Conservation (phyloP, 202 grass and related monocot species). For the Sporobolus alterniflorus region DNA sequence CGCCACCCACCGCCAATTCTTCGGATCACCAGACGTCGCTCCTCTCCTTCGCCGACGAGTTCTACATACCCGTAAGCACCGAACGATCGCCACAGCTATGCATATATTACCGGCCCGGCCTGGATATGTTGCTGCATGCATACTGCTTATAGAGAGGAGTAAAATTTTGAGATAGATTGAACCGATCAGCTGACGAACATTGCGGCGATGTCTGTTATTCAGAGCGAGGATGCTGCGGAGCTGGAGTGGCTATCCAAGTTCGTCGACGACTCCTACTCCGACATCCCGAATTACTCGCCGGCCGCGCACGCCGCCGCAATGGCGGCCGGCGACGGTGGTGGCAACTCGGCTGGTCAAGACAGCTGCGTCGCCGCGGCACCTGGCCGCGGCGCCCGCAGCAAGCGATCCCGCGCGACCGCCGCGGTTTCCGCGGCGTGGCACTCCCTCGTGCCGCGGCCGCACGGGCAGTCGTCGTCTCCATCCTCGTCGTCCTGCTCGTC, state of each 20-base stretch:
- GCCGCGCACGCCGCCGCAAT: conserved; percentile 58
- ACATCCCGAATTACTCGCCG: conserved; percentile 71
- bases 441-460: conserved; percentile 56
- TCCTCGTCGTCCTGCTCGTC: conserved; percentile 88
- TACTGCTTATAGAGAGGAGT: too few species aligned
- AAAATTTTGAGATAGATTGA: background rate
- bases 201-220: conserved; percentile 16
- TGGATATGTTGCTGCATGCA: background rate
- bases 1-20: conserved; percentile 50
- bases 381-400: conserved; percentile 77
- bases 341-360: conserved; percentile 45
- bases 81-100: background rate
- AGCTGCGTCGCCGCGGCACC: conserved; percentile 39
- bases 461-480: conserved; percentile 60
- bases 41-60: conserved; percentile 83
- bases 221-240: conserved; percentile 96
- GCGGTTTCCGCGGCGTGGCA: conserved; percentile 60
- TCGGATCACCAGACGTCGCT: conserved; percentile 58
- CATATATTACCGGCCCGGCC: too few species aligned
- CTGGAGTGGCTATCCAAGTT: conserved; percentile 99
- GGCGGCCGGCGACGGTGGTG: conserved; percentile 25
- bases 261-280: conserved; percentile 97
- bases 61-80: conserved; percentile 89
- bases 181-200: conserved; percentile 17
- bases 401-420: conserved; percentile 52